Conservation (phyloP, 2,329 filamentous ascomycete species). For the Magnaporthiopsis poae region DNA sequence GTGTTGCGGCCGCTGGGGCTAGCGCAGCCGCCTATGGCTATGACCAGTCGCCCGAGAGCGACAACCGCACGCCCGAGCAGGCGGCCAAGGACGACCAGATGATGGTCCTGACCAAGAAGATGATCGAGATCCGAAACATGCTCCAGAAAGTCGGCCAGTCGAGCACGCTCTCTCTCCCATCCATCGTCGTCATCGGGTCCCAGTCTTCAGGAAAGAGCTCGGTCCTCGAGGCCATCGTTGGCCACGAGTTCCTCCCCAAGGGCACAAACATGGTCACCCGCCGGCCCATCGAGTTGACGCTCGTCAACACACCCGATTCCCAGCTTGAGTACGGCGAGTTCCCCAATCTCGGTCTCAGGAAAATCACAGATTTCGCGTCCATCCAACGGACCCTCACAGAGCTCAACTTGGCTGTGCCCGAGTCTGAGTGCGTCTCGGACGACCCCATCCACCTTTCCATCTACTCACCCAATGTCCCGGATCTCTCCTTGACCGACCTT, state of each 20-base stretch:
- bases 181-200: constrained; percentile 97
- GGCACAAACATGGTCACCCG: constrained; percentile 98
- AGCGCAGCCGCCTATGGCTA: constrained; percentile 72
- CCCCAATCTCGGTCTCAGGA: constrained; percentile 77
- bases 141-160: constrained; percentile 88
- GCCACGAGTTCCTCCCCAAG: constrained; percentile 94
- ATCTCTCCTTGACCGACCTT: constrained; percentile 89
- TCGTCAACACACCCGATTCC: constrained; percentile 86
- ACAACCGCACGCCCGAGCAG: constrained; percentile 51
- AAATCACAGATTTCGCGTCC: constrained; percentile 80
- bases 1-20: constrained; percentile 52
- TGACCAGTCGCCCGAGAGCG: constrained; percentile 57
- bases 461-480: constrained; percentile 88
- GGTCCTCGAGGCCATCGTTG: constrained; percentile 90
- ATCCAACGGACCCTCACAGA: constrained; percentile 92
- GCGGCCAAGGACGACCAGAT: constrained; percentile 87
- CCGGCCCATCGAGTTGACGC: constrained; percentile 85
- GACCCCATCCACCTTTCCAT: constrained; percentile 94
- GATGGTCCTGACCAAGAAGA: constrained; percentile 98
- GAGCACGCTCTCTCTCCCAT: constrained; percentile 75
- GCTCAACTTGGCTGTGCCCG: constrained; percentile 84
- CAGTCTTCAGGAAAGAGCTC: constrained; percentile 98
- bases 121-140: constrained; percentile 96
- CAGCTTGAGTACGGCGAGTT: constrained; percentile 91
- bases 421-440: constrained; percentile 84